Percentiles rank a stretch among this genome's conserved stretches.
These are phyloP conservation scores for Alternaria sp. DNA, from an alignment of 2,329 filamentous ascomycete species.

Conservation along the genomic window DNA sequence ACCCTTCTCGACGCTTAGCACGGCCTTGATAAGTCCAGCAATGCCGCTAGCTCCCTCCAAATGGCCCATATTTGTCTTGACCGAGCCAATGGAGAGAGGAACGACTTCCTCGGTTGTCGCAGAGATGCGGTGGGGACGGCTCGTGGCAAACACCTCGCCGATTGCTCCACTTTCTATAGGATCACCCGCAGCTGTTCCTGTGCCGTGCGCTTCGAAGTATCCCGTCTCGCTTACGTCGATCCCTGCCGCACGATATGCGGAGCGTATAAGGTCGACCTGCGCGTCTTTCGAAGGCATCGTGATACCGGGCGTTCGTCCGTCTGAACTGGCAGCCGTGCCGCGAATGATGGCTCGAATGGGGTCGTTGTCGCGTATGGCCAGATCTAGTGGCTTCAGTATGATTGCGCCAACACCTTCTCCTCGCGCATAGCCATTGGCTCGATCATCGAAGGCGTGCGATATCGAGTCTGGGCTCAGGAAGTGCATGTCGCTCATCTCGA, in stretches of 20 bases:
- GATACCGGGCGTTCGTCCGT: constrained; percentile 25
- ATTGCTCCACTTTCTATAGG: constrained; percentile 18
- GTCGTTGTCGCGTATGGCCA: constrained; percentile 29
- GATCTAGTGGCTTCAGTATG: constrained; percentile 31
- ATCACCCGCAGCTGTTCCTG: constrained; percentile 38
- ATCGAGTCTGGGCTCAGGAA: constrained; percentile 38
- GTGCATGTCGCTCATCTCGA: constrained; percentile 21
- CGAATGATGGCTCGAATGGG: constrained; percentile 38
- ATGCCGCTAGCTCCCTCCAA: constrained; percentile 49
- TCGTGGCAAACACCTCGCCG: constrained; percentile 10
- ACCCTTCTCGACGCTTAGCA: constrained; percentile 49
- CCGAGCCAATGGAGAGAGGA: constrained; percentile 19
- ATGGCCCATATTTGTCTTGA: constrained; percentile 52
- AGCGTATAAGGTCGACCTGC: constrained; percentile 39
- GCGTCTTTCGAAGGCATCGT: constrained; percentile 51
- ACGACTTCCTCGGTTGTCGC: constrained; percentile 5
- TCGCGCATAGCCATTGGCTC: constrained; percentile 67
- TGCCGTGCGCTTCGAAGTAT: constrained; percentile 34
- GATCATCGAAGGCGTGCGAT: constrained; percentile 52
- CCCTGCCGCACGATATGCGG: constrained; percentile 47
- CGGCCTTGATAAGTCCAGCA: constrained; percentile 48
- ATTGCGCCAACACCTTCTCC: constrained; percentile 62
- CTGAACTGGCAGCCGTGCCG: constrained; percentile 27
- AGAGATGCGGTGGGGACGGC: constrained; percentile 1
- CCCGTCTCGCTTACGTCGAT: constrained; percentile 36